A percentile compares a stretch with the other conserved stretches of the same genome.
Conservation (phyloP, 1,139 yeast genomes). For the Hansenula lynferdii region DNA sequence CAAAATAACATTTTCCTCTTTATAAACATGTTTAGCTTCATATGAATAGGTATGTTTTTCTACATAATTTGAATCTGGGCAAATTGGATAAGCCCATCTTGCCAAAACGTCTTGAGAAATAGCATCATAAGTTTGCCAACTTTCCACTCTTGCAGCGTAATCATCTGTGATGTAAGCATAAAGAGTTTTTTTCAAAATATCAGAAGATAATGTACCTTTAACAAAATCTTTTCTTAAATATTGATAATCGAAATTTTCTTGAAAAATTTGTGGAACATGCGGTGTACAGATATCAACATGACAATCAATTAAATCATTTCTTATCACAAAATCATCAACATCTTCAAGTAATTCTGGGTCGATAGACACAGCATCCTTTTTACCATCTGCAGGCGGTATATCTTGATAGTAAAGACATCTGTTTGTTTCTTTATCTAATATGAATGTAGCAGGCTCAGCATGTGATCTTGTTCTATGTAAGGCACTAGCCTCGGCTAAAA, state of each 20-base stretch:
- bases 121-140: slow-evolving; percentile 90
- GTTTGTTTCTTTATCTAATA: slow-evolving; percentile 66
- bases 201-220: slow-evolving; percentile 86
- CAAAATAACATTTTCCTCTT: slow-evolving; percentile 74
- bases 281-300: slow-evolving; percentile 94
- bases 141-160: slow-evolving; percentile 89
- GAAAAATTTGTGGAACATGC: slow-evolving; percentile 91
- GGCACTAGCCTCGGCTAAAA: slow-evolving; percentile 81
- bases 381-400: slow-evolving; percentile 58
- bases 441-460: slow-evolving; percentile 79
- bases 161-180: slow-evolving; percentile 77
- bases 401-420: slow-evolving; percentile 83
- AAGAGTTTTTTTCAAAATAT: slow-evolving; percentile 83
- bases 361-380: slow-evolving; percentile 49
- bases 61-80: slow-evolving; percentile 77
- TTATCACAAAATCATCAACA: slow-evolving; percentile 69
- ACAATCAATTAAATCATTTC: slow-evolving; percentile 94
- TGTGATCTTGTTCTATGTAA: slow-evolving; percentile 76
- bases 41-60: slow-evolving; percentile 70
- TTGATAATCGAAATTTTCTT: slow-evolving; percentile 95
- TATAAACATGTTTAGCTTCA: slow-evolving; percentile 82
- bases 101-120: slow-evolving; percentile 87
- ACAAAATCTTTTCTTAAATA: slow-evolving; percentile 81
- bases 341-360: slow-evolving; percentile 84
- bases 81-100: slow-evolving; percentile 90